Base-by-base conservation (phyloP, 768 basidiomycete species). In the Xanthoconium purpureum region DNA sequence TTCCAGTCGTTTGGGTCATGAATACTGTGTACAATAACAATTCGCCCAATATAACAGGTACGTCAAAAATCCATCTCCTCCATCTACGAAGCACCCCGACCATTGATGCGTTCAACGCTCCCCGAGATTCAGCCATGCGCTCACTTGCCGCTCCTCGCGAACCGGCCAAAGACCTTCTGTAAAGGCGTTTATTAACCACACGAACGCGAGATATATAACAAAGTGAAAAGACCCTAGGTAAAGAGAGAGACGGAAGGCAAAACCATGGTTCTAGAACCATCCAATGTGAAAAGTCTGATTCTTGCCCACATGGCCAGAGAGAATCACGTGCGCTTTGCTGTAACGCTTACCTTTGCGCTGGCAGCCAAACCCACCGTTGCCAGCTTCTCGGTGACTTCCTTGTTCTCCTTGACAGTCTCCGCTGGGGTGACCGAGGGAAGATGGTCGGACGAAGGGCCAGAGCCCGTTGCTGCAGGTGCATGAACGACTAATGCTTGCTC, bases 281-380 rank as follows among this genome's bases (percentile, higher is more conserved):
- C 42, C 48, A n/a, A 33, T 4, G 36, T 20, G 18, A 49, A 43
- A 30, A 32, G 33, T 32, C 33, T 44, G 33, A 18, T 48, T 36
- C n/a, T 39, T 29, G 30, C 53, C 46, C 28, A 46, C 35, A 29
- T 14, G n/a, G 30, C 52, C 37, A 42, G 20, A 56, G 51, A 43
- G 17, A 43, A 49, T 70, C 52, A 73, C 56, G 20, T 29, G 9
- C 37, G 33, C 44, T 56, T 61, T 28, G 47, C 49, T 39, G 44
- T 50, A 50, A 29, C 49, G 56, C 69, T 60, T 62, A 71, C 69
- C 70, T 71, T 71, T n/a, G 64, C 71, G 37, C 65, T 70, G 37
- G 65, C 69, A 51, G 67, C 50, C 8, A 73, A 52, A 52, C 63
- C 64, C 55, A 66, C 71, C n/a, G 63, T 33, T 8, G 64, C 54